phyloP scores from a whole-genome alignment of 768 basidiomycete genomes.

The Boletus rufocinnamomeus region DNA sequence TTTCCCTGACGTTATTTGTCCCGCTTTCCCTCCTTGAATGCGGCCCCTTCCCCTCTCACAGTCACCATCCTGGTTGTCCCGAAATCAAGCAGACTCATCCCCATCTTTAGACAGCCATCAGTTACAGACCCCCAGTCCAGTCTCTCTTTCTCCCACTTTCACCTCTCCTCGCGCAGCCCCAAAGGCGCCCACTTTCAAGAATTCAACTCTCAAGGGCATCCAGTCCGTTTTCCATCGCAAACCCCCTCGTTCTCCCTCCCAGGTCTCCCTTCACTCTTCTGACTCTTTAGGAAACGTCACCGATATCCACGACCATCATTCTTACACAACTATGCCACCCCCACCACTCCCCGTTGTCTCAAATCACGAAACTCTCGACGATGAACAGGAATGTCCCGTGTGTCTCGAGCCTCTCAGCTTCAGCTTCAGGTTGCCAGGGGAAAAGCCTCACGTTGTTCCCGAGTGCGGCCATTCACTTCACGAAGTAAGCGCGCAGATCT shows the following conservation, averaged over 20 bases:
- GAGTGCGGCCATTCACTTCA: constrained; percentile 99
- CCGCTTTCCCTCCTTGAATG: constrained; percentile 22
- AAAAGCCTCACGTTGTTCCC: constrained; percentile 96
- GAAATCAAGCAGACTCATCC: constrained; percentile 36
- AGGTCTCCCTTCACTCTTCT: constrained; percentile 51
- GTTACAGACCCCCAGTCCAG: background rate
- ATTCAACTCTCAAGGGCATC: constrained; percentile 40
- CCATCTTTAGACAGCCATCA: constrained; percentile 39
- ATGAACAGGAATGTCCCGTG: constrained; percentile 93
- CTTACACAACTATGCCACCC: constrained; percentile 60
- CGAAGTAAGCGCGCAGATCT: constrained; percentile 52
- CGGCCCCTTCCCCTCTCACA: constrained; percentile 36
- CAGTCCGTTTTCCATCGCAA: constrained; percentile 55
- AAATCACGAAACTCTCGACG: constrained; percentile 58
- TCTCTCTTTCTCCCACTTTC: constrained; percentile 49
- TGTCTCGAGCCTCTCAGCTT: constrained; percentile 95
- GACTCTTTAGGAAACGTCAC: constrained; percentile 40
- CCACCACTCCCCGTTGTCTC: constrained; percentile 76
- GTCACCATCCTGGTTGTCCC: constrained; percentile 40
- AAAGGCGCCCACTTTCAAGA: constrained; percentile 37
- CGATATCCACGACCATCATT: constrained; percentile 46
- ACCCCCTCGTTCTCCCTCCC: constrained; percentile 46
- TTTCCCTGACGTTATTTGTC: background rate
- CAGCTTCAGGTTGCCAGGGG: constrained; percentile 89
- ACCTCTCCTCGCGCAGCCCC: constrained; percentile 38